These are phyloP conservation scores for Fusarium sororula DNA, from an alignment of 2,329 filamentous ascomycete species.

Conservation along the genomic window DNA sequence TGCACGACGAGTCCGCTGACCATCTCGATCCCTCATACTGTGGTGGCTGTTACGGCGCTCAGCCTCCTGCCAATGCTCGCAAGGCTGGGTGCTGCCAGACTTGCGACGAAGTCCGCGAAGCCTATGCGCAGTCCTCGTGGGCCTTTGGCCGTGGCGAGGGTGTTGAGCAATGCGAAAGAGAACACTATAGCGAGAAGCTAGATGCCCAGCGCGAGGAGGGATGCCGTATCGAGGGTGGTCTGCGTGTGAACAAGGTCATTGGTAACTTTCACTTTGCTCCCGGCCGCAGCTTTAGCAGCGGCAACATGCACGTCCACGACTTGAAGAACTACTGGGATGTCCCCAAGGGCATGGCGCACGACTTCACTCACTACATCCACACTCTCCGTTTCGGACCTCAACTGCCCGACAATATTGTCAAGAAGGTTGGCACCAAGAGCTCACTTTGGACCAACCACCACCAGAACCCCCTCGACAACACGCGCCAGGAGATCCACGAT, in stretches of 20 bases:
- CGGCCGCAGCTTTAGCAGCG: constrained; percentile 93
- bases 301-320: constrained; percentile 97
- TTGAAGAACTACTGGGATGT: constrained; percentile 92
- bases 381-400: constrained; percentile 92
- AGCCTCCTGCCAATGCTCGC: constrained; percentile 71
- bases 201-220: constrained; percentile 90
- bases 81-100: constrained; percentile 97
- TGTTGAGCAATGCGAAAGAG: constrained; percentile 93
- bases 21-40: constrained; percentile 95
- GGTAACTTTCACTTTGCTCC: constrained; percentile 99
- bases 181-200: constrained; percentile 91
- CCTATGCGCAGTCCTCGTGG: constrained; percentile 90
- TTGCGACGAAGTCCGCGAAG: constrained; percentile 95
- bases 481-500: constrained; percentile 79
- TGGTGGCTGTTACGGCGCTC: constrained; percentile 90
- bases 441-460: constrained; percentile 87
- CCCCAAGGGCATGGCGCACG: constrained; percentile 75
- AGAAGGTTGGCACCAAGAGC: constrained; percentile 63
- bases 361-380: constrained; percentile 90
- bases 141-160: constrained; percentile 91
- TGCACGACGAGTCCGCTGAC: constrained; percentile 71
- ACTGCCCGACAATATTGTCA: constrained; percentile 75
- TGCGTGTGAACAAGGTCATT: constrained; percentile 97
- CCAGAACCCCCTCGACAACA: constrained; percentile 87
- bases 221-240: constrained; percentile 89